Base-by-base conservation (phyloP, 2,329 filamentous ascomycete species). In the Colletotrichum salicis region DNA sequence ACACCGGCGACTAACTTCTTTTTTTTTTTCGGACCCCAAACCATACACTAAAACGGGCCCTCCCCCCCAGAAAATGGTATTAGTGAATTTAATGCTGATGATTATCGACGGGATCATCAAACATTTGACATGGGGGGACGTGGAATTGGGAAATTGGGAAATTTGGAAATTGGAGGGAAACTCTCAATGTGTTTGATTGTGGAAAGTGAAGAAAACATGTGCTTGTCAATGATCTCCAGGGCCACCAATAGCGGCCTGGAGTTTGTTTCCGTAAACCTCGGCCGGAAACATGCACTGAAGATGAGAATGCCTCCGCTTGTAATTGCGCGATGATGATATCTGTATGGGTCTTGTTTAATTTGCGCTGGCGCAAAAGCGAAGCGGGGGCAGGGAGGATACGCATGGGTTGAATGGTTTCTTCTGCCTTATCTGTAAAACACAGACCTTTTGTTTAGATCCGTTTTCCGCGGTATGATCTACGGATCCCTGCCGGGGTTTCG, bases 51-150 rank as follows among this genome's bases (percentile, higher is more conserved):
- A 41, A 41, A 41, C 15, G 15, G 37, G 6, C 2, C 37, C 37
- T 29, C 3, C 27, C 37, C 5, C 15, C 37, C n/a, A 35, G 8
- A 35, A 35, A 52, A 2, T 8, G 13, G 33, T 27, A 8, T 37
- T 29, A n/a, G 33, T 13, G 35, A 48, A 48, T 48, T 29, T 52
- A 35, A 35, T 22, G 57, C 31, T 41, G 37, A 41, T 41, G 37
- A 41, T 51, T 57, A 52, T 52, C 57, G 55, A 33, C 35, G 37
- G 37, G 37, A 60, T 67, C 56, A 70, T 70, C 57, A 67, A 62
- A 56, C 56, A 19, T 19, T 15, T 41, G 51, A 57, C 48, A 69
- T 55, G 58, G 31, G 31, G 61, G 37, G 37, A 15, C 15, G 45
- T 33, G 58, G 15, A 58, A 33, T 59, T 22, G 19, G 31, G 41